Evolutionary conservation across 345 rosid species (phyloP).

Genomic region (Capsella bursapastoris): DNA sequence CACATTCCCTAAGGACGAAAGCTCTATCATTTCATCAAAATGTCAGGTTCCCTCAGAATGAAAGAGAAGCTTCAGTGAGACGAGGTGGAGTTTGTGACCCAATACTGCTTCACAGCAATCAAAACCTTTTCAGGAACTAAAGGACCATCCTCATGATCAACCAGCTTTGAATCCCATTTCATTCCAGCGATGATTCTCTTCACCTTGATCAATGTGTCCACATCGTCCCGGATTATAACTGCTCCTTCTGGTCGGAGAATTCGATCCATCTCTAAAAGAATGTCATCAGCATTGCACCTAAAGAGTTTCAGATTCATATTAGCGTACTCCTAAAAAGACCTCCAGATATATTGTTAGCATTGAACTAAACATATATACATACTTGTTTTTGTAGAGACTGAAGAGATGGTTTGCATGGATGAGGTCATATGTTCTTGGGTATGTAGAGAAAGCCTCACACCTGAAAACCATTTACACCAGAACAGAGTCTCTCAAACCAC

Average conservation of each 20-base stretch:
- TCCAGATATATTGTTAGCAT: neutral
- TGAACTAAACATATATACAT: conserved; percentile 43
- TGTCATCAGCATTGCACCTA: conserved; percentile 87
- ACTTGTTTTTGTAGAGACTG: conserved; percentile 89
- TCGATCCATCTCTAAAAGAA: conserved; percentile 97
- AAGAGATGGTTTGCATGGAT: conserved; percentile 88
- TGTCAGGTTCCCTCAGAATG: conserved; percentile 33
- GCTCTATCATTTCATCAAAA: conserved; percentile 41
- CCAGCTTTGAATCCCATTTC: conserved; percentile 95
- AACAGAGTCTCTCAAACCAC: conserved; percentile 1
- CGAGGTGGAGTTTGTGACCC: conserved; percentile 88
- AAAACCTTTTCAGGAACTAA: conserved; percentile 87
- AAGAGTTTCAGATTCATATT: conserved; percentile 4
- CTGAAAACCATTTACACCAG: conserved; percentile 51
- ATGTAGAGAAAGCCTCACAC: conserved; percentile 99
- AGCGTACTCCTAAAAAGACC: neutral
- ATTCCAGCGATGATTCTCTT: conserved; percentile 78
- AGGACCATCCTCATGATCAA: conserved; percentile 99
- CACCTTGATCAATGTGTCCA: conserved; percentile 78
- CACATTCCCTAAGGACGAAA: conserved; percentile 41
- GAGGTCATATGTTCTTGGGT: conserved; percentile 95
- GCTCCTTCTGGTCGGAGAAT: conserved; percentile 98
- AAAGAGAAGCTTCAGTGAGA: conserved; percentile 41
- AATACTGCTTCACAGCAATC: conserved; percentile 94
- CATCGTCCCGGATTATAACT: conserved; percentile 85